Base-by-base conservation (phyloP, 2,329 filamentous ascomycete genomes). In the Trichoderma pleuroti region DNA sequence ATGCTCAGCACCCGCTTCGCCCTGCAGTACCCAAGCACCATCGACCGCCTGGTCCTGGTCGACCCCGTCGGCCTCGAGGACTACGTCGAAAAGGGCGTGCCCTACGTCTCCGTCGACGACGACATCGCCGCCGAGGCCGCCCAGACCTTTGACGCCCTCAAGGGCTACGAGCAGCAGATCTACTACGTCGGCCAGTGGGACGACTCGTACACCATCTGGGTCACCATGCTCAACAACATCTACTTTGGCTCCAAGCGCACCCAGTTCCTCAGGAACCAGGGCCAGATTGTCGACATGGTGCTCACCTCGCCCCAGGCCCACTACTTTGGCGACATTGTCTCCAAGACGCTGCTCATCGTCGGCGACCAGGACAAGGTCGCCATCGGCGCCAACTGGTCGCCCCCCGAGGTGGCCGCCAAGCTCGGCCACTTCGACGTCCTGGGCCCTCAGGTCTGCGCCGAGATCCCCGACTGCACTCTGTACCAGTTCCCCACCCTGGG, bases 31-130 rank as follows among this genome's bases (percentile, higher is more conserved):
- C 84, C 85, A 0, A 76, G 79, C 16, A 75, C 77, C 30, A 80
- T 83, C 8, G 77, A 81, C 9, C 78, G 79, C 70, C 76, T 88
- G 14, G 81, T 86, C n/a, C 76, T 87, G 36, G 82, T 86, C 10
- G 83, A 86, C 68, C 84, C 86, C 2, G 77, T 88, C 49, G 86
- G 86, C 0, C 78, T 86, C n/a, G 86, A 88, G 75, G 84, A 87
- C 77, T 87, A 86, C 81, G 82, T 82, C 66, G 80, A 82, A 57
- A 77, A 83, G 70, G 84, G 84, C 12, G 84, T 86, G 5, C 84
- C 84, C 0, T 86, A 85, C 74, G 76, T 80, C 57, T 75, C 77
- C 71, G 78, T 86, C 68, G 84, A 86, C 71, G 71, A 78, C 36
- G 77, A 80, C 18, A 80, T 79, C 72, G 74, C 66, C 18, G 75